These are phyloP conservation scores for Saccharomyces eubayanus DNA, from an alignment of 805 yeast genomes.

Conservation along the genomic window DNA sequence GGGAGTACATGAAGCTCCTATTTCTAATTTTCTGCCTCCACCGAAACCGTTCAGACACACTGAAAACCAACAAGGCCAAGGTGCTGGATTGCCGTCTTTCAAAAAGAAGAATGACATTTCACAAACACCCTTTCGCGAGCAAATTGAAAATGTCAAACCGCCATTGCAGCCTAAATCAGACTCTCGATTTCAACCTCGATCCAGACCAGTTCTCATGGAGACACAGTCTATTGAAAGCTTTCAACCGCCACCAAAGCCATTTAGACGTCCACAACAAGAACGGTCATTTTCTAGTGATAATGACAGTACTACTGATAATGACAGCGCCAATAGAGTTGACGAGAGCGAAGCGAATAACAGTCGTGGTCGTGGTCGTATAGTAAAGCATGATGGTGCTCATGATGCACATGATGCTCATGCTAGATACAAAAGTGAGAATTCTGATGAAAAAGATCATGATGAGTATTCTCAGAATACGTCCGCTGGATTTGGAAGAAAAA, in stretches of 20 bases:
- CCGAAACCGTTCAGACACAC: conserved; percentile 17
- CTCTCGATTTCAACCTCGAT: neutral
- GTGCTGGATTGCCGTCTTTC: neutral
- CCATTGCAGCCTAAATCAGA: neutral
- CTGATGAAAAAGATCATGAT: neutral
- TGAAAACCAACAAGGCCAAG: neutral
- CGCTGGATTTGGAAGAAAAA: neutral
- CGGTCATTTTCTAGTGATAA: neutral
- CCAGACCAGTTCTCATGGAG: neutral
- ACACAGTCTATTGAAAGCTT: conserved; percentile 4
- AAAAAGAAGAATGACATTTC: neutral
- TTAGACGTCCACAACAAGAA: conserved; percentile 4
- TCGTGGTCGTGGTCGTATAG: neutral
- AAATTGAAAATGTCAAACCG: neutral
- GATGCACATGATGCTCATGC: neutral
- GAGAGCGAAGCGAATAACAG: neutral
- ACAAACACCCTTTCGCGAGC: neutral
- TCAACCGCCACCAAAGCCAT: conserved; percentile 32
- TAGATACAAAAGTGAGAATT: neutral
- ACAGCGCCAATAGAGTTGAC: neutral
- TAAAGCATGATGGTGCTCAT: neutral
- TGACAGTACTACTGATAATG: neutral
- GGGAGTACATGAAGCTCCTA: neutral
- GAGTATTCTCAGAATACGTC: neutral
- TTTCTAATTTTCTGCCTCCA: conserved; percentile 26